A percentile compares a stretch with the other conserved stretches of the same genome.
phyloP scores from a whole-genome alignment of 495 filamentous ascomycete species.

The Xylaria curta region DNA sequence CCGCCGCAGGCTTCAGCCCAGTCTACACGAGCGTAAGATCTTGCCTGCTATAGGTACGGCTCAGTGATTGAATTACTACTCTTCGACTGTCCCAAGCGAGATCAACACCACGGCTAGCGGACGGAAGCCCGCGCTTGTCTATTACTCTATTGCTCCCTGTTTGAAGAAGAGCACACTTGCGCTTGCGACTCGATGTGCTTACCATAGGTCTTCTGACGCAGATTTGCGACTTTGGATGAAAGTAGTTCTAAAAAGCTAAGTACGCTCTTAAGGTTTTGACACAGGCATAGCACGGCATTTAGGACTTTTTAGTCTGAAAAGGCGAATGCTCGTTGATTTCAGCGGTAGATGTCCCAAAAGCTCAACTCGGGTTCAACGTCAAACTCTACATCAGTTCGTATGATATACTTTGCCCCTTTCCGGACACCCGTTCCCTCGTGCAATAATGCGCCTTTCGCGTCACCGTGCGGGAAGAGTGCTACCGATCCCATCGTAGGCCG shows the following conservation, averaged over 20 bases:
- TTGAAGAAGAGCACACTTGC: no score
- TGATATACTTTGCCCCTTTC: conserved; percentile 55
- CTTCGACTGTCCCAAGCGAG: not conserved
- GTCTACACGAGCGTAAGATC: no score
- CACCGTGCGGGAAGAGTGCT: conserved; percentile 56
- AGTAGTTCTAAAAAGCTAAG: not conserved
- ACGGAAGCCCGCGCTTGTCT: not conserved
- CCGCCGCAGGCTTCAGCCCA: no score
- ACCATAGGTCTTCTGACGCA: no score
- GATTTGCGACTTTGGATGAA: not conserved
- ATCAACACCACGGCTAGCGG: no score
- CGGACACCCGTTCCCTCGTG: conserved; percentile 57
- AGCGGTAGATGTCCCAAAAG: not conserved
- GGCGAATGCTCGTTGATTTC: not conserved
- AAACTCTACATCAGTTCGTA: conserved; percentile 56
- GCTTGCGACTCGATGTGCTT: no score
- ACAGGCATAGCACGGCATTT: not conserved
- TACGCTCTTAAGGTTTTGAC: not conserved
- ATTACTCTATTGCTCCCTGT: not conserved
- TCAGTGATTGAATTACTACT: not conserved
- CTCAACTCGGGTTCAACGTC: conserved; percentile 43
- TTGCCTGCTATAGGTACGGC: no score
- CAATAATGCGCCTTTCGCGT: conserved; percentile 48
- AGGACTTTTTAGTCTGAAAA: not conserved
- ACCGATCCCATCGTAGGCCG: conserved; percentile 55